Conservation (phyloP, 495 filamentous ascomycete genomes). For the Thermochaetoides thermophila region DNA sequence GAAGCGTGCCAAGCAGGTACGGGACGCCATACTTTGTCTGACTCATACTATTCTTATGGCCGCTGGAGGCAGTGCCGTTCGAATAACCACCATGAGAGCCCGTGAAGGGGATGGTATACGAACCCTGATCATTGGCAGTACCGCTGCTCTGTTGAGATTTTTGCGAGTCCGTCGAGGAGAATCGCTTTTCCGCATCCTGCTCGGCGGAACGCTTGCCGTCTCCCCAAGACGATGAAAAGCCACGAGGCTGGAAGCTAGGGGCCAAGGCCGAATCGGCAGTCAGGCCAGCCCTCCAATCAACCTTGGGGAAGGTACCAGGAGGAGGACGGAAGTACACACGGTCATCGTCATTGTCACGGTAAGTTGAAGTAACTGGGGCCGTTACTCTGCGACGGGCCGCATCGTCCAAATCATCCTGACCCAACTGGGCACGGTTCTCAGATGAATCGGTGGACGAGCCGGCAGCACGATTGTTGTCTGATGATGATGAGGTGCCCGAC, state of each 20-base stretch:
- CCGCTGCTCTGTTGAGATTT: neutral
- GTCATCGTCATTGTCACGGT: too few relatives aligned
- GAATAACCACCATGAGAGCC: neutral
- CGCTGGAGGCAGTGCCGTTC: neutral
- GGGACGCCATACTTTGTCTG: slow-evolving; percentile 15
- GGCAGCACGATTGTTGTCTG: neutral
- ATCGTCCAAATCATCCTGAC: slow-evolving; percentile 3
- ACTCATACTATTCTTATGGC: slow-evolving; percentile 4
- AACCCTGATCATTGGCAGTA: slow-evolving; percentile 1
- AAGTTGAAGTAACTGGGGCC: too few relatives aligned
- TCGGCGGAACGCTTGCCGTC: slow-evolving; percentile 6
- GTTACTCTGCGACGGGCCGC: too few relatives aligned
- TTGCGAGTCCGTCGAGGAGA: neutral
- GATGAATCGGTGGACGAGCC: slow-evolving; percentile 7
- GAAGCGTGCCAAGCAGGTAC: slow-evolving; percentile 30
- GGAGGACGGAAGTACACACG: too few relatives aligned
- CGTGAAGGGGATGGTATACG: slow-evolving; percentile 1
- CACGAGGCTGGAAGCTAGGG: slow-evolving; percentile 18
- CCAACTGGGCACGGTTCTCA: too few relatives aligned
- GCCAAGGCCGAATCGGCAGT: slow-evolving; percentile 15
- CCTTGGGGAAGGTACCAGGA: slow-evolving; percentile 1
- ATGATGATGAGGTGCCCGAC: neutral
- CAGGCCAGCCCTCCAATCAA: slow-evolving; percentile 11
- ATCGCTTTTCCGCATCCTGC: slow-evolving; percentile 6
- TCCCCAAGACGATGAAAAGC: slow-evolving; percentile 6